Conservation (phyloP, 176 grass and related monocot genomes). For the Carex cristatella region DNA sequence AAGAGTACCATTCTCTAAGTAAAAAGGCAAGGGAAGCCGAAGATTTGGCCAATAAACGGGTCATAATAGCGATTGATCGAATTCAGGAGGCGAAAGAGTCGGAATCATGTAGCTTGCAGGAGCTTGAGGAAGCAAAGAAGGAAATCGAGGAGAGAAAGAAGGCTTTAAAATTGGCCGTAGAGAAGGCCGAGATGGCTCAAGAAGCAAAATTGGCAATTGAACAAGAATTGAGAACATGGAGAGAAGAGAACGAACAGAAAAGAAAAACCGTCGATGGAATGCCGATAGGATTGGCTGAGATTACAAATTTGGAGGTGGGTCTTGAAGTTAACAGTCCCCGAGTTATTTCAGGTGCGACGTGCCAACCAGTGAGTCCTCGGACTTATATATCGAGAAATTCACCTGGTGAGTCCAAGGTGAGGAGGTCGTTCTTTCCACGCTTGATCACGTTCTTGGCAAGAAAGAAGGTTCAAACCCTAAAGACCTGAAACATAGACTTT, state of each 20-base stretch:
- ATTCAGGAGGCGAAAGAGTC: constrained; percentile 56
- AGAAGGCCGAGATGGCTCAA: constrained; percentile 39
- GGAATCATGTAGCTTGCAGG: constrained; percentile 46
- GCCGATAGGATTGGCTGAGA: constrained; percentile 13
- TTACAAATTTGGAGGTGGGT: constrained; percentile 7
- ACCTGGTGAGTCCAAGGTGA: neutral
- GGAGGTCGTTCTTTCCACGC: constrained; percentile 45
- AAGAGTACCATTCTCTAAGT: constrained; percentile 48
- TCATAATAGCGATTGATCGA: constrained; percentile 47
- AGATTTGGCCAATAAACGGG: constrained; percentile 34
- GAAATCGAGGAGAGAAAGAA: constrained; percentile 37
- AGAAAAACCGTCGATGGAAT: neutral
- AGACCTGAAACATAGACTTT: constrained; percentile 18
- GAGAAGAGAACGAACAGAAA: constrained; percentile 40
- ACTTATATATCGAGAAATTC: constrained; percentile 24
- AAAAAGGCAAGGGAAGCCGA: constrained; percentile 53
- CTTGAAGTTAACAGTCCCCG: neutral
- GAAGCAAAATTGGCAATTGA: constrained; percentile 48
- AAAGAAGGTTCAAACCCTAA: constrained; percentile 52
- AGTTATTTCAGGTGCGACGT: constrained; percentile 1
- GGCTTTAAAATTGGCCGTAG: constrained; percentile 30
- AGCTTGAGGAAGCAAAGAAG: constrained; percentile 34
- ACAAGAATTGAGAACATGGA: constrained; percentile 48
- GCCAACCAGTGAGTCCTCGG: constrained; percentile 29
- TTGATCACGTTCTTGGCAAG: constrained; percentile 48